Evolutionary conservation across 2,329 filamentous ascomycete species (phyloP), one percentile per base, ranked within the genome.

Genomic region (Alternaria conjuncta): DNA sequence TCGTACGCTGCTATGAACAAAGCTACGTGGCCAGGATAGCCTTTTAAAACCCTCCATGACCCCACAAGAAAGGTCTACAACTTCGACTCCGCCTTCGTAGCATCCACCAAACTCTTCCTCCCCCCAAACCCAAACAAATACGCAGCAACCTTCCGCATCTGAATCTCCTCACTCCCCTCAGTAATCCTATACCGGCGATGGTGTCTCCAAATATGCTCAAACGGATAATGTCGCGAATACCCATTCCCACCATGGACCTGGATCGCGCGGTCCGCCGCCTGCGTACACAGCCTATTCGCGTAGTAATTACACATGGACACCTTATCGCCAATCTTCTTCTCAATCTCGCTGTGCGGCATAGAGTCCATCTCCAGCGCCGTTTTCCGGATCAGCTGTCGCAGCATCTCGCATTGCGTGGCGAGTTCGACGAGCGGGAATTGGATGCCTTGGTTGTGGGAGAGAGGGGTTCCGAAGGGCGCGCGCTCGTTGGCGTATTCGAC

Each of bases 251-350:
- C 88, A 70, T 87, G 84, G 11, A 88, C 84, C 80, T 90, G 88
- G 26, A 90, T 90, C 3, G 88, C 88, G 28, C 84, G 81, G 71
- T 90, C 88, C 3, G 88, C 88, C 3, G 87, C 86, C 71, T 89
- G 82, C 11, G 84, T 87, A 56, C 85, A 88, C 41, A 90, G 75
- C 36, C 88, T 79, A 70, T 89, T 89, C 1, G 86, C 87, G 82
- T 86, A 90, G 73, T 88, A 90, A 71, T 89, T 90, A 77, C 88
- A 90, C 88, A 90, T 89, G 57, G 82, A 84, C 28, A 90, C 87
- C 72, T 88, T 87, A 72, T 88, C 86, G 23, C 86, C 86, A n/a
- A 90, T 79, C 66, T 82, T 82, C 71, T 81, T 82, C 78, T 89
- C 88, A 26, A 90, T 86, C 32, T 85, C 84, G 7, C 84, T 75